Percentiles rank a stretch among this genome's conserved stretches.
phyloP scores from a whole-genome alignment of 2,329 filamentous ascomycete genomes.

The Aspergillus sp. region DNA sequence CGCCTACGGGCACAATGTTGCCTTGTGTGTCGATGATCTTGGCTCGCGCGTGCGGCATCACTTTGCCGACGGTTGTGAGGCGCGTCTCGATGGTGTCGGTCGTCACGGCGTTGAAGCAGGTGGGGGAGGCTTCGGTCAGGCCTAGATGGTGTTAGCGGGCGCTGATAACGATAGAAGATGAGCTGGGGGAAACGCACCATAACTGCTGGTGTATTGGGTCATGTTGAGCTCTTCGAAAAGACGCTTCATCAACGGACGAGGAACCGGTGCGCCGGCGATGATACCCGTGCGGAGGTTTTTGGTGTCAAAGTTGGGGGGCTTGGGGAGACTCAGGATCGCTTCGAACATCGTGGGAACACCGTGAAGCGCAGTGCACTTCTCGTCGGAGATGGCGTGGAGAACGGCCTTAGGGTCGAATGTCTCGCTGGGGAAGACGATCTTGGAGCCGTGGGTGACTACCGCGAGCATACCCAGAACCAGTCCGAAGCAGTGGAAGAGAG shows the following conservation, averaged over 20 bases:
- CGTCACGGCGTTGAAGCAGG: constrained; percentile 78
- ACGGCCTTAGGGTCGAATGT: constrained; percentile 70
- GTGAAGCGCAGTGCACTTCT: constrained; percentile 72
- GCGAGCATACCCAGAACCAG: constrained; percentile 75
- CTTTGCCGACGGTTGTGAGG: constrained; percentile 71
- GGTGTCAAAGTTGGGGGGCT: constrained; percentile 51
- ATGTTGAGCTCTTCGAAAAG: constrained; percentile 73
- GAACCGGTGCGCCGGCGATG: constrained; percentile 76
- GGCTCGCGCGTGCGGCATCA: constrained; percentile 73
- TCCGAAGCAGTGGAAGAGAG: constrained; percentile 84
- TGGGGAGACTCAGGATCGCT: constrained; percentile 56
- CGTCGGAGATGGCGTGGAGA: constrained; percentile 66
- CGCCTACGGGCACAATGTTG: constrained; percentile 66
- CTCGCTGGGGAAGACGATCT: constrained; percentile 74
- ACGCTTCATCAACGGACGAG: constrained; percentile 71
- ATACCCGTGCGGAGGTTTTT: constrained; percentile 71
- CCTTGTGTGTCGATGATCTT: constrained; percentile 73
- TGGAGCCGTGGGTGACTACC: constrained; percentile 71
- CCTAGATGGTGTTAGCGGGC: constrained; percentile 34
- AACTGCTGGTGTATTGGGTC: constrained; percentile 70
- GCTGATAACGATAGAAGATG: not conserved
- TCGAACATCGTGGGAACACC: constrained; percentile 87
- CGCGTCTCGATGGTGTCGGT: constrained; percentile 68
- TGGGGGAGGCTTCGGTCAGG: constrained; percentile 76
- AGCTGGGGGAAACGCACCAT: constrained; percentile 37